Evolutionary conservation across 331 rosid species (phyloP).

Genomic region (Pyracantha coccinea): DNA sequence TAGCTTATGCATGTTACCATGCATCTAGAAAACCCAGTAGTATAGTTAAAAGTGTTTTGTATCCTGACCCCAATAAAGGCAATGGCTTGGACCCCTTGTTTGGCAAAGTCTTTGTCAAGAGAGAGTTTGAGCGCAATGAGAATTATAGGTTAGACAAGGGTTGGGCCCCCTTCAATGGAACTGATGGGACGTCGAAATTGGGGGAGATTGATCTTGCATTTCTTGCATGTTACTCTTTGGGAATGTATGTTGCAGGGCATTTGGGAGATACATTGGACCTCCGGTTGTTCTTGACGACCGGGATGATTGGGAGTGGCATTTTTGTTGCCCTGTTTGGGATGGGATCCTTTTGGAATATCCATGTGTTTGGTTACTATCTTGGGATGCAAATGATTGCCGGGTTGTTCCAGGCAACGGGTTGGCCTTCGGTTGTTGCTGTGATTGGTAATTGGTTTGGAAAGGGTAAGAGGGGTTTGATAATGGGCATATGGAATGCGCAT

Average conservation of each 20-base stretch:
- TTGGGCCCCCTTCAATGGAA: slow-evolving; percentile 60
- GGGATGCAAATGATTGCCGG: slow-evolving; percentile 73
- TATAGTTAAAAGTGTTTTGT: slow-evolving; percentile 57
- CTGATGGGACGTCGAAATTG: slow-evolving; percentile 47
- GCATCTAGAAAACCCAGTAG: slow-evolving; percentile 71
- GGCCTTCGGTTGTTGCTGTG: slow-evolving; percentile 91
- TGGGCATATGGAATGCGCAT: slow-evolving; percentile 90
- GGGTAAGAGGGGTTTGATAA: slow-evolving; percentile 64
- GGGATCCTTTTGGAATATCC: slow-evolving; percentile 65
- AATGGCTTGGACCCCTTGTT: slow-evolving; percentile 20
- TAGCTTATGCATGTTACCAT: slow-evolving; percentile 72
- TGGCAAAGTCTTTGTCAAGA: slow-evolving; percentile 17
- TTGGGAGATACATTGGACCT: slow-evolving; percentile 65
- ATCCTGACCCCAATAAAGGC: slow-evolving; percentile 30
- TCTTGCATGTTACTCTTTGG: slow-evolving; percentile 53
- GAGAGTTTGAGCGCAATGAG: background rate
- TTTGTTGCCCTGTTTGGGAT: slow-evolving; percentile 61
- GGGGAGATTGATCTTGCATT: slow-evolving; percentile 80
- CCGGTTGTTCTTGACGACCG: slow-evolving; percentile 42
- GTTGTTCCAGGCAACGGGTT: slow-evolving; percentile 76
- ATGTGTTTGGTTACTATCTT: slow-evolving; percentile 50
- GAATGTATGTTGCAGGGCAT: slow-evolving; percentile 75
- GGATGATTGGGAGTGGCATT: slow-evolving; percentile 76
- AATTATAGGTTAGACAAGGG: slow-evolving; percentile 10
- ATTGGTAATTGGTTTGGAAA: slow-evolving; percentile 88